Evolutionary conservation across 768 basidiomycete genomes (phyloP).

Genomic region (Leccinum disarticulatum): DNA sequence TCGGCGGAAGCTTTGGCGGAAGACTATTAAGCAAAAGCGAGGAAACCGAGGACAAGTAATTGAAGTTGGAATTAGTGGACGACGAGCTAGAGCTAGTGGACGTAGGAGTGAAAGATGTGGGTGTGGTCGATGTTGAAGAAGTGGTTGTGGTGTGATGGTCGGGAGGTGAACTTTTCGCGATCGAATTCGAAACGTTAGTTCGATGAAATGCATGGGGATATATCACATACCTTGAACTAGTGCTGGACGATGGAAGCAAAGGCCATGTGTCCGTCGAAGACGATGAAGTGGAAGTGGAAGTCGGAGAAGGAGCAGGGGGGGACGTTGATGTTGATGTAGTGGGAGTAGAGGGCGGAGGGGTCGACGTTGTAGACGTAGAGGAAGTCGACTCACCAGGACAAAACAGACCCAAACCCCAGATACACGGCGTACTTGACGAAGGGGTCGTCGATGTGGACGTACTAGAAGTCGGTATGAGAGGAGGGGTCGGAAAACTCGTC

Average conservation of each 20-base stretch:
- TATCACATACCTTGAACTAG: conserved; percentile 14
- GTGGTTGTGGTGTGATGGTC: conserved; percentile 11
- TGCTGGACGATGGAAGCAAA: background rate
- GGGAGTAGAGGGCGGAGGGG: background rate
- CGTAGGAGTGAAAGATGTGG: conserved; percentile 8
- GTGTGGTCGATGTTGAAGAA: conserved; percentile 4
- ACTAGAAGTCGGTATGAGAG: background rate
- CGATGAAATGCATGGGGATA: background rate
- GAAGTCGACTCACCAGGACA: background rate
- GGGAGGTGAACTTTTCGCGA: conserved; percentile 34
- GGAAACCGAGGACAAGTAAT: conserved; percentile 34
- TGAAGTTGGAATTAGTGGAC: conserved; percentile 28
- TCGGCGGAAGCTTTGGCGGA: conserved; percentile 20
- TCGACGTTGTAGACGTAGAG: background rate
- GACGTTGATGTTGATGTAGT: background rate
- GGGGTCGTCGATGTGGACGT: background rate
- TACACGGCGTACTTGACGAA: background rate
- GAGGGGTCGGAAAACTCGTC: background rate
- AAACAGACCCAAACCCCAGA: background rate
- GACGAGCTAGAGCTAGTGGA: conserved; percentile 16
- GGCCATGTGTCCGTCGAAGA: background rate
- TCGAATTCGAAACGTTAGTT: conserved; percentile 16
- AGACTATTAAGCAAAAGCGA: conserved; percentile 34
- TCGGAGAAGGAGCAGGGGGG: background rate
- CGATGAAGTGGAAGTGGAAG: background rate